phyloP scores from a whole-genome alignment of 2,329 filamentous ascomycete genomes.

The Albophoma yamanashiensis region DNA sequence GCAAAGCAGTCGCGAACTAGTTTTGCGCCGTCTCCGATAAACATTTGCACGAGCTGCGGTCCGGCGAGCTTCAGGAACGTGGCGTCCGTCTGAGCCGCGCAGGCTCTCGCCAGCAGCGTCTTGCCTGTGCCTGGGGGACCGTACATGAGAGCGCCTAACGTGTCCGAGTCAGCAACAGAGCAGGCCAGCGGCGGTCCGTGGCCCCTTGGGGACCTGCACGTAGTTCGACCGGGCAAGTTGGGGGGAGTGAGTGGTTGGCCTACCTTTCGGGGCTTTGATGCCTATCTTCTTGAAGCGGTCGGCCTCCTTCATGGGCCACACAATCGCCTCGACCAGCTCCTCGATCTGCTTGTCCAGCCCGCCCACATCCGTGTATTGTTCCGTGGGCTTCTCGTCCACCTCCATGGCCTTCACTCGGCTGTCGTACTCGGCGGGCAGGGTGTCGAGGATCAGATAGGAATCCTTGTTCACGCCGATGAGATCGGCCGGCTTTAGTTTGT shows the following conservation, averaged over 20 bases:
- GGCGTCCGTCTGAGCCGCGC: slow-evolving; percentile 93
- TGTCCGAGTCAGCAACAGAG: not conserved
- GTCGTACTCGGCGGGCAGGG: slow-evolving; percentile 93
- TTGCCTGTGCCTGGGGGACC: slow-evolving; percentile 86
- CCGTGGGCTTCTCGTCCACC: slow-evolving; percentile 98
- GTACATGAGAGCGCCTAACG: slow-evolving; percentile 88
- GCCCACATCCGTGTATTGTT: slow-evolving; percentile 97
- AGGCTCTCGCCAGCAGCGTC: slow-evolving; percentile 86
- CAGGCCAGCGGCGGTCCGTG: no score
- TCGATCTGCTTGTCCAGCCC: slow-evolving; percentile 98
- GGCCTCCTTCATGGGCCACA: slow-evolving; percentile 99
- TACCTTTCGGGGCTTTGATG: slow-evolving; percentile 98
- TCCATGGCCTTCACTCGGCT: slow-evolving; percentile 99
- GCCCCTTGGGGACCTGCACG: not conserved
- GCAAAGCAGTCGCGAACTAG: slow-evolving; percentile 96
- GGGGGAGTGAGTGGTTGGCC: not conserved
- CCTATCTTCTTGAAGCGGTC: slow-evolving; percentile 99
- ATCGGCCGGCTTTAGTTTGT: slow-evolving; percentile 89
- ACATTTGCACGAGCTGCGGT: slow-evolving; percentile 98
- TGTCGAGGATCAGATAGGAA: slow-evolving; percentile 94
- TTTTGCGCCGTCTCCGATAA: slow-evolving; percentile 97
- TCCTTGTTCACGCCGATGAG: slow-evolving; percentile 99
- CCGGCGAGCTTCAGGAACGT: slow-evolving; percentile 98
- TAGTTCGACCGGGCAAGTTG: no score
- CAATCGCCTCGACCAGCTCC: slow-evolving; percentile 94